Base-by-base conservation (phyloP, 768 basidiomycete genomes). In the Mycena maculata region DNA sequence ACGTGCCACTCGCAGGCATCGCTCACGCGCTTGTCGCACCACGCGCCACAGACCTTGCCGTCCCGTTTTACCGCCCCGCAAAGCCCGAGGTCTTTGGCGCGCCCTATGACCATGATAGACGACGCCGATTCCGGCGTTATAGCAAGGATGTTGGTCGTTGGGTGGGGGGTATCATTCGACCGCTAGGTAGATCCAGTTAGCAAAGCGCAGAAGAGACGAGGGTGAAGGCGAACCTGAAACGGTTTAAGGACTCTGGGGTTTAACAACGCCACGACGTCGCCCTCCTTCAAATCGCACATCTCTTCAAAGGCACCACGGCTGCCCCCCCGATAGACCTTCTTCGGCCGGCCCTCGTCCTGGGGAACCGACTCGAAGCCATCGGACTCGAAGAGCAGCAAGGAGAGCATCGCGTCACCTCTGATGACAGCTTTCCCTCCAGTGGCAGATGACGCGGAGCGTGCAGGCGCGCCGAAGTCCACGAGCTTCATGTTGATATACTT, bases 1-100 rank as follows among this genome's bases (percentile, higher is more conserved):
- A 98, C 77, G 79, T 99, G 98, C 78, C 88, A 99, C 45, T 98
- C 96, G 77, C 98, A 99, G 4, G 93, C 90, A 22, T 93, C 91
- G 76, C 88, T 86, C 72, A 92, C 85, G 30, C 95, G 90, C 70
- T 91, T 94, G 79, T 99, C 97, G 54, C 90, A 94, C 97, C 97
- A 99, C 59, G 89, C 86, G 11, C 89, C 89, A 71, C 98, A 99
- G 2, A 83, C 72, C 55, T 91, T 90, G 1, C 95, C 95, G 63
- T 97, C 95, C 57, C 87, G 86, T 74, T 91, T 93, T 48, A 83
- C 74, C 12, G 92, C 95, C 3, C 80, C 82, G 74, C 98, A 99
- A 82, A 90, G 89, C 0, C 96, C 94, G 1, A 99, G 86, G 76
- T 99, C 96, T 28, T 86, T 86, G 15, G 95, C 85, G n/a, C 90